A percentile compares a stretch with the other conserved stretches of the same genome.
These are phyloP conservation scores for Hypericum perforatum DNA, from an alignment of 345 rosid genomes.

Conservation along the genomic window DNA sequence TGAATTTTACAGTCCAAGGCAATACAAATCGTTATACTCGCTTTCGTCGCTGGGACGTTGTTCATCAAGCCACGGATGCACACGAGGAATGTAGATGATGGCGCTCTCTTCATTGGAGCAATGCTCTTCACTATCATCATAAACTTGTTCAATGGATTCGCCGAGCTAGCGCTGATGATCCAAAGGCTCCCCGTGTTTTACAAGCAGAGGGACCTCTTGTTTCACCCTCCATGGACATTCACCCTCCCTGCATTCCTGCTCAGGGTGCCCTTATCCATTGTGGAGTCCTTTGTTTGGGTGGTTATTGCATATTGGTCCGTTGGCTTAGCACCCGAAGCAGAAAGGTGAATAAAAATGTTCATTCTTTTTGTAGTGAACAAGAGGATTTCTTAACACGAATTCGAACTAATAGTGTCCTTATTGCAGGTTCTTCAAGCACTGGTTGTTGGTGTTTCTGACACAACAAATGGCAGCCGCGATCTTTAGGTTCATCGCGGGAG, in stretches of 20 bases:
- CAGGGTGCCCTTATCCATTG: slow-evolving; percentile 48
- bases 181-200: slow-evolving; percentile 74
- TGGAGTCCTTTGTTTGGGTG: slow-evolving; percentile 71
- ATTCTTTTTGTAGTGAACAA: background rate
- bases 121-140: slow-evolving; percentile 44
- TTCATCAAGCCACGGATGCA: slow-evolving; percentile 58
- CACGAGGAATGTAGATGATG: slow-evolving; percentile 43
- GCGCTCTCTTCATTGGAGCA: slow-evolving; percentile 42
- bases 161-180: slow-evolving; percentile 68
- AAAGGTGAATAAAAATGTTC: slow-evolving; percentile 33
- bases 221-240: slow-evolving; percentile 81
- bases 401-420: background rate
- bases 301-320: slow-evolving; percentile 48
- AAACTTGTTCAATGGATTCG: slow-evolving; percentile 82
- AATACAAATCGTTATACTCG: slow-evolving; percentile 51
- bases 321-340: slow-evolving; percentile 68
- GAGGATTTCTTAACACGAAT: too few species aligned
- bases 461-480: slow-evolving; percentile 84
- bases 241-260: slow-evolving; percentile 62
- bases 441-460: slow-evolving; percentile 46
- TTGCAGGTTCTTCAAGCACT: slow-evolving; percentile 76
- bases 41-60: slow-evolving; percentile 44
- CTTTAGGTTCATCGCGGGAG: slow-evolving; percentile 57
- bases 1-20: too few species aligned
- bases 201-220: slow-evolving; percentile 83